Evolutionary conservation across 345 rosid genomes (phyloP), one percentile per base, ranked within the genome.

Genomic region (Eucalyptus polybractea): DNA sequence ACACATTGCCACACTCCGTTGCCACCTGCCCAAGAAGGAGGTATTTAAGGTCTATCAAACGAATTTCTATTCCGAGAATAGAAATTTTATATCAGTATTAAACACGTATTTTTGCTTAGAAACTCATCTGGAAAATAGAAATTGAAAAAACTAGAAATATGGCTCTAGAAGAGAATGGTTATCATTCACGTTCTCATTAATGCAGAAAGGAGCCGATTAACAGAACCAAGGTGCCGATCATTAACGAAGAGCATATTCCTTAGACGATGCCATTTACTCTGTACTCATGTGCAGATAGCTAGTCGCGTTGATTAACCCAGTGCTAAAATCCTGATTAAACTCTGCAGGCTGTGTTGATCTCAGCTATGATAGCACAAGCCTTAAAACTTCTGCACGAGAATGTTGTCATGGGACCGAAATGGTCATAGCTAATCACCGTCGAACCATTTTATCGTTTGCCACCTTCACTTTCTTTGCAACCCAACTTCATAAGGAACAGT

Each of bases 1-100:
- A 50, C 53, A 50, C 53, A 50, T 0, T 15, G 1, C 53, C 21
- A 0, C 53, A 50, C 53, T 50, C 2, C 2, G 1, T 1, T 0
- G 19, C 19, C 21, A 6, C 21, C 4, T 3, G 53, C 53, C 2
- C 53, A 0, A 15, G 53, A 15, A 6, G 1, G 53, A 50, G 53
- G 53, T 15, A 50, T 50, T 50, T 50, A 50, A 50, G 53, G 19
- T 50, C 53, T 50, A 50, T 50, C 19, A 50, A 50, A 50, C 0
- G 1, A 50, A 50, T 50, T 50, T 50, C 7, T 50, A 50, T 50
- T 50, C 6, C 7, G 0, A 50, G 19, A 50, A 50, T 50, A 15
- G 1, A 50, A 50, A 50, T 50, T 15, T 50, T 6, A 50, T 50
- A 50, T 50, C 17, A 50, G 0, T 50, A 50, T 50, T 50, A 50